These are phyloP conservation scores for Sonneratia alba DNA, from an alignment of 345 rosid genomes.

Conservation along the genomic window DNA sequence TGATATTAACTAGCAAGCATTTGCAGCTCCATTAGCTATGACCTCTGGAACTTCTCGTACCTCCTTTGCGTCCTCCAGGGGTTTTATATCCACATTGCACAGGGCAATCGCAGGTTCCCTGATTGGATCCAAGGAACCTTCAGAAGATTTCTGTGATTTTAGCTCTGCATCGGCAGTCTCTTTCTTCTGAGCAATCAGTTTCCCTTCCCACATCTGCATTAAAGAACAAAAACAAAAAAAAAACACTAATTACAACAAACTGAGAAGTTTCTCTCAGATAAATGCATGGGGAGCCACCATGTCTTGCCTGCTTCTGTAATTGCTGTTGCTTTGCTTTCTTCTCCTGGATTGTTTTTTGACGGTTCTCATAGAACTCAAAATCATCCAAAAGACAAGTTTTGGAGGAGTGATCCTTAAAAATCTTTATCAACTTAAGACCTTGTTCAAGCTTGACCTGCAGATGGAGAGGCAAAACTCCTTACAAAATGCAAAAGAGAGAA, in stretches of 20 bases:
- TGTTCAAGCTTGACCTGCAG: constrained; percentile 56
- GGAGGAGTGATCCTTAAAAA: constrained; percentile 69
- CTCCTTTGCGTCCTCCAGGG: constrained; percentile 6
- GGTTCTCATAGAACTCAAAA: constrained; percentile 69
- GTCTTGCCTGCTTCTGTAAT: constrained; percentile 50
- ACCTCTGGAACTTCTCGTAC: background rate
- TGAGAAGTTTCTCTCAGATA: too few relatives aligned
- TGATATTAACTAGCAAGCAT: constrained; percentile 12
- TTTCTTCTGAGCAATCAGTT: constrained; percentile 8
- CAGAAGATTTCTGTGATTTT: background rate
- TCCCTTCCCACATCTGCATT: constrained; percentile 16
- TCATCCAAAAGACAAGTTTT: constrained; percentile 87
- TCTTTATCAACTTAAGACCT: constrained; percentile 67
- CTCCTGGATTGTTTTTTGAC: constrained; percentile 73
- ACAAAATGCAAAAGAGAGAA: background rate
- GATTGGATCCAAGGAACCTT: constrained; percentile 6
- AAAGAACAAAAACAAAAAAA: background rate
- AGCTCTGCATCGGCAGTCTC: constrained; percentile 7
- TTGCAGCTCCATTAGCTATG: constrained; percentile 15
- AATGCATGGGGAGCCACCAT: background rate
- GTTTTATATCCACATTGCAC: constrained; percentile 6
- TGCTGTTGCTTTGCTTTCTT: constrained; percentile 72
- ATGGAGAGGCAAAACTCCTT: background rate
- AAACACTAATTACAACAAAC: background rate
- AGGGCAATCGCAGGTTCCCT: constrained; percentile 7